phyloP scores from a whole-genome alignment of 345 rosid genomes.

The Gossypium ekmanianum region DNA sequence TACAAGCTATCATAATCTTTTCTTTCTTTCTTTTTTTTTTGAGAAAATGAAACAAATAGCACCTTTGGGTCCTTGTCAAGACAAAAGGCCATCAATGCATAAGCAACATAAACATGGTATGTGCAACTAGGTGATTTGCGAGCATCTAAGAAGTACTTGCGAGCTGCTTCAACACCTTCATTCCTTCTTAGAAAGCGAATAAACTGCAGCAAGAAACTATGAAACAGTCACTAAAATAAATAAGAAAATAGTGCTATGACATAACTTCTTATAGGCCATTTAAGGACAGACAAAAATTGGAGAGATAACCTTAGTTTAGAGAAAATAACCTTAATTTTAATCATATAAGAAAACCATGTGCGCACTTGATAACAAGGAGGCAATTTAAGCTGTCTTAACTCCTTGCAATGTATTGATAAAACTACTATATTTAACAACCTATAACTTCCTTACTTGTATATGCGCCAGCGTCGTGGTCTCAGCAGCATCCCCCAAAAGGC shows the following conservation, averaged over 20 bases:
- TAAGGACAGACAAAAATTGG: not conserved
- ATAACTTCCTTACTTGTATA: conserved; percentile 61
- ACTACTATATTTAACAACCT: conserved; percentile 2
- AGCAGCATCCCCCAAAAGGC: conserved; percentile 54
- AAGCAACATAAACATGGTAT: conserved; percentile 89
- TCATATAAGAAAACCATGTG: not conserved
- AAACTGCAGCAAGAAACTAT: conserved; percentile 41
- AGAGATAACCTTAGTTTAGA: not conserved
- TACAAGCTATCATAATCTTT: not conserved
- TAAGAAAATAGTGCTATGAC: not conserved
- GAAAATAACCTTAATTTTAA: not conserved
- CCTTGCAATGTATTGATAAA: not conserved
- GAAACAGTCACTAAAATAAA: conserved; percentile 3
- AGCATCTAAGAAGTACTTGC: conserved; percentile 87
- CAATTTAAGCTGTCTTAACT: not conserved
- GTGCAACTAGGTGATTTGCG: conserved; percentile 80
- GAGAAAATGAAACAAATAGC: not conserved
- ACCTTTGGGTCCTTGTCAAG: conserved; percentile 95
- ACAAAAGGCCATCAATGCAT: conserved; percentile 86
- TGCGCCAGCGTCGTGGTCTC: conserved; percentile 68
- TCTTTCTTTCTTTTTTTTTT: not conserved
- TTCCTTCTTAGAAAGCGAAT: conserved; percentile 83
- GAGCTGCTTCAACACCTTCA: conserved; percentile 95
- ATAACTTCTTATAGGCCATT: not conserved
- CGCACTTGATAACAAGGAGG: not conserved